These are phyloP conservation scores for Butyriboletus regius DNA, from an alignment of 1,284 basidiomycete genomes.

Conservation along the genomic window DNA sequence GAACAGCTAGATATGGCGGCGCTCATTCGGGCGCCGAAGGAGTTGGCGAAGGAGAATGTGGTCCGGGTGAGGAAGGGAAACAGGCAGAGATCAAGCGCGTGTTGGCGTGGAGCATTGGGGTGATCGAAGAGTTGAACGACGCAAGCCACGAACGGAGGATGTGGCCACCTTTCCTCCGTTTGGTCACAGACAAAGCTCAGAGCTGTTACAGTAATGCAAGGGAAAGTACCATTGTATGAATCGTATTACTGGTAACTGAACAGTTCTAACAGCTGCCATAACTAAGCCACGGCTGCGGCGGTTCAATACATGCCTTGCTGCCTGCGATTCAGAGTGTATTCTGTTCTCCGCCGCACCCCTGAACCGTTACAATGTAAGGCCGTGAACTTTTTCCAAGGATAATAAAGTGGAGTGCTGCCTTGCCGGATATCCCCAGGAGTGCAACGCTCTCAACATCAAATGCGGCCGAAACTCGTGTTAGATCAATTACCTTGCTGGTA, in stretches of 20 bases:
- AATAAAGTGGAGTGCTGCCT: too few species aligned
- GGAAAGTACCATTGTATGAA: not conserved
- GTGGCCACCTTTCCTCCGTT: too few species aligned
- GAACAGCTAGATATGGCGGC: slow-evolving; percentile 61
- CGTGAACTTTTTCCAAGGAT: too few species aligned
- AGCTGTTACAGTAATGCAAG: not conserved
- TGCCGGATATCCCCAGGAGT: not conserved
- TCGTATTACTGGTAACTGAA: not conserved
- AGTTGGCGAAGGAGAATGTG: slow-evolving; percentile 50
- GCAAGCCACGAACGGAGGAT: too few species aligned
- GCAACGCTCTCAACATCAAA: not conserved
- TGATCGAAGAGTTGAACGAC: slow-evolving; percentile 22
- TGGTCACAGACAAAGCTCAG: too few species aligned
- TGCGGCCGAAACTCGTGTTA: too few species aligned
- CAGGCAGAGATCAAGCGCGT: slow-evolving; percentile 31
- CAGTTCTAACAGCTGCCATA: not conserved
- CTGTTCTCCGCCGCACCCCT: not conserved
- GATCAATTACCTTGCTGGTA: too few species aligned
- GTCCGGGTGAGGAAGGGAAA: not conserved
- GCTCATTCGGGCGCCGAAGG: slow-evolving; percentile 53
- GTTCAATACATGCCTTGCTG: too few species aligned
- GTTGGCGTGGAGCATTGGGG: slow-evolving; percentile 16
- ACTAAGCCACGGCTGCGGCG: not conserved
- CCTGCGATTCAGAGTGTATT: not conserved
- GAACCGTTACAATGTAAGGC: not conserved